Base-by-base conservation (phyloP, 2,329 filamentous ascomycete species). In the Cladophialophora chaetospira region DNA sequence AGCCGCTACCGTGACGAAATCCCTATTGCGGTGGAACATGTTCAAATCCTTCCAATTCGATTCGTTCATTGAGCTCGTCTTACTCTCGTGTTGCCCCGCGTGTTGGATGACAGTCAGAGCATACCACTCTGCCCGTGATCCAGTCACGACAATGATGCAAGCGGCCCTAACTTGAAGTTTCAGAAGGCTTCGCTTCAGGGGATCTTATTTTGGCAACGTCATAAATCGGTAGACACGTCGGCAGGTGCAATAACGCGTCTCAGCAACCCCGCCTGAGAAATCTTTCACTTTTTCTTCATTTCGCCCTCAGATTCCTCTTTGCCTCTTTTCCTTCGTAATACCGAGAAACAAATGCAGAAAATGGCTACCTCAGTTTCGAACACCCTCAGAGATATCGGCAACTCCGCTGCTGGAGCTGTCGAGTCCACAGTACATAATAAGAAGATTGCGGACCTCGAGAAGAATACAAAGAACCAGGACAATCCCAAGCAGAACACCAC, bases 401-500 rank as follows among this genome's bases (percentile, higher is more conserved):
- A 58, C 25, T 57, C 54, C 3, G 53, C 56, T 17, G 50, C 47
- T 11, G 54, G 57, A 8, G 55, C 58, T 9, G 50, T 56, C 8
- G 40, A 46, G 35, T 50, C 43, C 29, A 58, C 62, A 52, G 53
- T 49, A 23, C 42, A 60, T 10, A 64, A 61, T 50, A 61, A 64
- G 51, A 63, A 64, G 29, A 53, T 63, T 25, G 62, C 62, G 3
- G 85, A 91, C 66, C 76, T 92, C 45, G 70, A 77, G 23, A 72
- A 73, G 36, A 51, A 65, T 23, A 51, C 58, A 36, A 80, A 83
- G 53, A 79, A 89, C 67, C 78, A 83, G 1, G 74, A 81, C 42
- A 19, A 51, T 29, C 72, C 80, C 47, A 79, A 83, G 33, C 77
- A 80, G 28, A 79, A 82, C 35, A 83, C 91, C 63, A 93, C 89